Base-by-base conservation (phyloP, 2,329 filamentous ascomycete genomes). In the Sarocladiaceae sp. region DNA sequence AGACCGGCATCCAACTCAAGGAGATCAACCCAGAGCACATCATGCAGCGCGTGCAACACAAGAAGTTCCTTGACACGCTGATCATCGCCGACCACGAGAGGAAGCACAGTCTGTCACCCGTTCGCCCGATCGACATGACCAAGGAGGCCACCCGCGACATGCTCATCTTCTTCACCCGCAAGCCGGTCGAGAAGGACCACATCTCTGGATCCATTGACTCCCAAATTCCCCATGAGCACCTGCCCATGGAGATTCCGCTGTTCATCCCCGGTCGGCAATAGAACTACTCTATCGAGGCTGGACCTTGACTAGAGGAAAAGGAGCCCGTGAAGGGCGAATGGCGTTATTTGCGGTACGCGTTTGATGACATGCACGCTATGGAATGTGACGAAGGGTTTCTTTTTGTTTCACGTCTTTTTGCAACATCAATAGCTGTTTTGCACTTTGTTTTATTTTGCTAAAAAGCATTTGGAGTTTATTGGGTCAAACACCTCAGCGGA, bases 131-230 rank as follows among this genome's bases (percentile, higher is more conserved):
- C 11, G 55, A 58, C 27, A 46, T 48, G 21, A 44, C 45, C 19
- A 49, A 51, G 37, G 48, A 54, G 24, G 53, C 56, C 3, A 54
- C 53, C 6, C 50, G 56, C n/a, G 56, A 58, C 46, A 59, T 58
- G 56, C 51, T 59, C 19, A 48, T 59, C 39, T 55, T 58, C 41
- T 57, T 58, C 48, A 58, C 55, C 4, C 52, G 57, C 42, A 56
- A 56, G 48, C 56, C 56, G 6, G 49, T 51, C 16, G 48, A 51
- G 2, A 46, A 46, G 26, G 50, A 44, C 10, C 55, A 59, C 39
- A 47, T 55, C 23, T 55, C 55, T 3, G 53, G 50, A 1, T 43
- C 48, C 23, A 51, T 56, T 21, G 56, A 59, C 44, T 58, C 56
- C 6, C 45, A 55, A 16, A 46, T 16, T 2, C 50, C 55, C 5